A percentile compares a stretch with the other conserved stretches of the same genome.
phyloP scores from a whole-genome alignment of 2,329 filamentous ascomycete species.

The Ploettnerulaceae sp. region DNA sequence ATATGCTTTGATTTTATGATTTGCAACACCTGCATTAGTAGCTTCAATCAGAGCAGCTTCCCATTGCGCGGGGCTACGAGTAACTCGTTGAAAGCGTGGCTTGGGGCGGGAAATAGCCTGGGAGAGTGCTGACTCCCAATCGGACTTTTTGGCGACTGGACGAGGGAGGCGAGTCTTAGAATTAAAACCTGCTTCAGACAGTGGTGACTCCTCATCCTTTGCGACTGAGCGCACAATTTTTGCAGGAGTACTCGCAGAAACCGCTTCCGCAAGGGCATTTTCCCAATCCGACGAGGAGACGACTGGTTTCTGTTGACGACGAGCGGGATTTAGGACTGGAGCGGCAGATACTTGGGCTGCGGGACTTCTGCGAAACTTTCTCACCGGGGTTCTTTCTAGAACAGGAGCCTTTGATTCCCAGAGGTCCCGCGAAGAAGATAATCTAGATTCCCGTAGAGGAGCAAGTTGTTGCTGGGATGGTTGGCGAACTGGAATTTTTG shows the following conservation, averaged over 20 bases:
- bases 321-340: conserved; percentile 12
- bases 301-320: conserved; percentile 19
- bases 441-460: conserved; percentile 26
- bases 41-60: conserved; percentile 21
- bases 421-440: conserved; percentile 25
- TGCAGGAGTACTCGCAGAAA: conserved; percentile 19
- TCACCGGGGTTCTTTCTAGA: conserved; percentile 14
- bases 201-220: conserved; percentile 1
- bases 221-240: conserved; percentile 9
- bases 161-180: neutral
- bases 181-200: neutral
- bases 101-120: conserved; percentile 14
- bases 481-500: conserved; percentile 21
- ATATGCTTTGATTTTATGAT: conserved; percentile 10
- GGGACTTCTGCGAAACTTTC: conserved; percentile 12
- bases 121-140: conserved; percentile 24
- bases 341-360: neutral
- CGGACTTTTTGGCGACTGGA: conserved; percentile 7
- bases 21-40: conserved; percentile 6
- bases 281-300: conserved; percentile 23
- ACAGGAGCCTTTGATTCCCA: conserved; percentile 23
- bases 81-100: conserved; percentile 16
- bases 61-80: conserved; percentile 18
- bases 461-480: conserved; percentile 12
- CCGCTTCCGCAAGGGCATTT: conserved; percentile 25